Conservation (phyloP, 768 basidiomycete genomes). For the Clitopilus passeckerianus region DNA sequence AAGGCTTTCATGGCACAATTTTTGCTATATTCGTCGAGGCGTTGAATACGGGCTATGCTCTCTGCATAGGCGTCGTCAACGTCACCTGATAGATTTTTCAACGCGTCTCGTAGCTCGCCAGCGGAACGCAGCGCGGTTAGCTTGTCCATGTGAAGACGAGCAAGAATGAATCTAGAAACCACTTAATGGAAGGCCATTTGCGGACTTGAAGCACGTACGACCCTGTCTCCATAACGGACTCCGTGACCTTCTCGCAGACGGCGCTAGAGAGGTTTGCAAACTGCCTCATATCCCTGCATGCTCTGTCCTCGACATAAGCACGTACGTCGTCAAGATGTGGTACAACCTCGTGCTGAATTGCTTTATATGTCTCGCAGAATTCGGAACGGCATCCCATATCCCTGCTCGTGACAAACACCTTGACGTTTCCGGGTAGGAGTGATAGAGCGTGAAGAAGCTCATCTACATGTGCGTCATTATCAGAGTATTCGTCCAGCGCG, state of each 20-base stretch:
- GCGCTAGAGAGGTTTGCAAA: background rate
- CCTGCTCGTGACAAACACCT: background rate
- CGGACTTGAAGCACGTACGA: background rate
- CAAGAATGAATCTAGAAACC: background rate
- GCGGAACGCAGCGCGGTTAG: background rate
- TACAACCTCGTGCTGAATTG: background rate
- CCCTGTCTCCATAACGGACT: background rate
- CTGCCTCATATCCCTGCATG: background rate
- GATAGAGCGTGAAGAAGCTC: background rate
- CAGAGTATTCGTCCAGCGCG: background rate
- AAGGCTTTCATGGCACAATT: background rate
- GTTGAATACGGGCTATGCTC: background rate
- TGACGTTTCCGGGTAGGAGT: background rate
- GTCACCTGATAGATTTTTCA: background rate
- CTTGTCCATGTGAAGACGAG: background rate
- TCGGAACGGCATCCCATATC: background rate
- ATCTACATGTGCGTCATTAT: background rate
- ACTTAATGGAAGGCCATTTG: background rate
- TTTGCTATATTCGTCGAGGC: background rate
- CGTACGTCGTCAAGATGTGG: background rate
- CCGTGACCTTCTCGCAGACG: background rate
- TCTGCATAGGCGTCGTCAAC: background rate
- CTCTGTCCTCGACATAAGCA: background rate
- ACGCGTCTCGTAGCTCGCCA: background rate
- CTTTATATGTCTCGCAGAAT: background rate